phyloP scores from a whole-genome alignment of 2,329 filamentous ascomycete species.

The Onygena corvina region DNA sequence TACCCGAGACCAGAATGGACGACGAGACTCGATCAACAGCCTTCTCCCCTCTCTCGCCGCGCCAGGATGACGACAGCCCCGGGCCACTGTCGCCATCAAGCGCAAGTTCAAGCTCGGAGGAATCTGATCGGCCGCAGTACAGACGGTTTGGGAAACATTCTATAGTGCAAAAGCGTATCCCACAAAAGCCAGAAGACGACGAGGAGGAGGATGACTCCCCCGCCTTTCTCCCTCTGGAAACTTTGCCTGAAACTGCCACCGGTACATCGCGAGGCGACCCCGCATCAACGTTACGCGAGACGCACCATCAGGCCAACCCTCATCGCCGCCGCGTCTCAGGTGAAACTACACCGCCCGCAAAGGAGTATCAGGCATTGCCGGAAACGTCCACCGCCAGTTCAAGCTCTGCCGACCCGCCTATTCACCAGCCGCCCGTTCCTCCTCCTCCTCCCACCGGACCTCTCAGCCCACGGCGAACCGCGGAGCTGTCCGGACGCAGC shows the following conservation, averaged over 20 bases:
- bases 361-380: conserved; percentile 10
- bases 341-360: conserved; percentile 14
- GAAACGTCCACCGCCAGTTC: conserved; percentile 28
- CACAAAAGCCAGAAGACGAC: conserved; percentile 26
- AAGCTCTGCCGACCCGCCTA: conserved; percentile 25
- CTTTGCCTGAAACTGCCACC: conserved; percentile 14
- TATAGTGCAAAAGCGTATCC: conserved; percentile 20
- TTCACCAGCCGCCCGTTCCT: neutral
- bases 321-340: conserved; percentile 23
- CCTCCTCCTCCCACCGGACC: conserved; percentile 17
- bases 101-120: conserved; percentile 22
- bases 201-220: conserved; percentile 35
- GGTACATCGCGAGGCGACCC: conserved; percentile 24
- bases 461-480: conserved; percentile 35
- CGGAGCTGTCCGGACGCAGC: conserved; percentile 38
- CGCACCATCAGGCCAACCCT: conserved; percentile 21
- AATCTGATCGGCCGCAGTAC: conserved; percentile 25
- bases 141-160: conserved; percentile 32
- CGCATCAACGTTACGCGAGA: conserved; percentile 32
- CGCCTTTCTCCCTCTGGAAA: conserved; percentile 34
- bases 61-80: conserved; percentile 25
- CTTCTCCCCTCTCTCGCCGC: conserved; percentile 22
- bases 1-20: neutral
- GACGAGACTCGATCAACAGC: conserved; percentile 5
- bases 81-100: conserved; percentile 17